A percentile compares a stretch with the other conserved stretches of the same genome.
Conservation (phyloP, 2,329 filamentous ascomycete genomes). For the Ceratocystis albifundus region DNA sequence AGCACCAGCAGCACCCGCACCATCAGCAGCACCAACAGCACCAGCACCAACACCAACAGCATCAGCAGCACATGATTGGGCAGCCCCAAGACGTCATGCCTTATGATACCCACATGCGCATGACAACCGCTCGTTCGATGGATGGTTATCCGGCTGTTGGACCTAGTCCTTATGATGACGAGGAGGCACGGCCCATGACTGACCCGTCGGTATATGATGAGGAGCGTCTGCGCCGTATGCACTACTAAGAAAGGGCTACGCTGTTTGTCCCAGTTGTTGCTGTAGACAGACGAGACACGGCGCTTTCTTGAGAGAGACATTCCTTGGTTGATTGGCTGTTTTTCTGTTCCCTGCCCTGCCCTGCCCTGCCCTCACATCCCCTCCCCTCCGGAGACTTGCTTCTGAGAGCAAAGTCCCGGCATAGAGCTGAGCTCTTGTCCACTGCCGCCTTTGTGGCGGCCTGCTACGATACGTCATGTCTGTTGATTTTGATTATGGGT, state of each 20-base stretch:
- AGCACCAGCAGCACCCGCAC: neutral
- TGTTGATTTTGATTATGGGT: neutral
- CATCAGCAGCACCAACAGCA: slow-evolving; percentile 3
- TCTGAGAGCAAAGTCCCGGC: neutral
- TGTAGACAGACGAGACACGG: neutral
- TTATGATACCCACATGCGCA: slow-evolving; percentile 14
- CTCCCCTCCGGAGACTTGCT: neutral
- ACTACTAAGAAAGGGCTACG: slow-evolving; percentile 2
- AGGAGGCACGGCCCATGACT: slow-evolving; percentile 8
- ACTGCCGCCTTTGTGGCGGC: neutral
- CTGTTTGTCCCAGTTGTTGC: neutral
- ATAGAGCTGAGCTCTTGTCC: neutral
- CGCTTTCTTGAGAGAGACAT: neutral
- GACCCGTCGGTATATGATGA: slow-evolving; percentile 16
- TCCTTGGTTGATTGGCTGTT: neutral
- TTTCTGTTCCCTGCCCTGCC: no score
- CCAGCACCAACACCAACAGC: neutral
- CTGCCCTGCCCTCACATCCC: no score
- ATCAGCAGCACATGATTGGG: neutral
- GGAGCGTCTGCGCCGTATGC: slow-evolving; percentile 12
- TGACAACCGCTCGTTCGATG: neutral
- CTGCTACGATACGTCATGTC: slow-evolving; percentile 14
- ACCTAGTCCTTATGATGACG: neutral
- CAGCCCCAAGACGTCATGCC: neutral
- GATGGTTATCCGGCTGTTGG: neutral